phyloP scores from a whole-genome alignment of 345 rosid species.

The Trapa bicornis region DNA sequence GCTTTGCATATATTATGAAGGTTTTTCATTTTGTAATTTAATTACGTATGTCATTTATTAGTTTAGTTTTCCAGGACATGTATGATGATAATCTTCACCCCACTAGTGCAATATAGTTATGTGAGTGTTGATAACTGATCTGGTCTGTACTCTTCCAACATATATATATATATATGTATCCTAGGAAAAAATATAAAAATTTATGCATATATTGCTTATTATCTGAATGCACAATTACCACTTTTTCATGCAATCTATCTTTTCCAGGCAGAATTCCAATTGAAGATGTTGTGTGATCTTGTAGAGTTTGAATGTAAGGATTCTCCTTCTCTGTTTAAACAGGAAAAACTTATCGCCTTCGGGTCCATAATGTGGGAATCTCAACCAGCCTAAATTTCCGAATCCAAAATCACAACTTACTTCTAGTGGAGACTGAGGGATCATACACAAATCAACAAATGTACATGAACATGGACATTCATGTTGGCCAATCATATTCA shows the following conservation, averaged over 20 bases:
- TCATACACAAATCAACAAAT: constrained; percentile 81
- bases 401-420: constrained; percentile 74
- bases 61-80: neutral
- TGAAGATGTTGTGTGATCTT: neutral
- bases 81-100: neutral
- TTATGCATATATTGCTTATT: neutral
- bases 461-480: constrained; percentile 74
- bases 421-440: constrained; percentile 92
- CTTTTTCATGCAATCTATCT: neutral
- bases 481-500: constrained; percentile 88
- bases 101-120: neutral
- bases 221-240: neutral
- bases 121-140: neutral
- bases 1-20: neutral
- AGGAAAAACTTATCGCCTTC: constrained; percentile 76
- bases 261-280: neutral
- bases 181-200: neutral
- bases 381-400: constrained; percentile 85
- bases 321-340: constrained; percentile 12
- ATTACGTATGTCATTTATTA: neutral
- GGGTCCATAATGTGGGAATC: constrained; percentile 79
- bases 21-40: neutral
- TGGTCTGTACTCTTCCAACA: neutral
- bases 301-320: constrained; percentile 5
- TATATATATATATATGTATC: neutral